phyloP scores from a whole-genome alignment of 192 early-diverging fungal species.

The Coemansia sp. region DNA sequence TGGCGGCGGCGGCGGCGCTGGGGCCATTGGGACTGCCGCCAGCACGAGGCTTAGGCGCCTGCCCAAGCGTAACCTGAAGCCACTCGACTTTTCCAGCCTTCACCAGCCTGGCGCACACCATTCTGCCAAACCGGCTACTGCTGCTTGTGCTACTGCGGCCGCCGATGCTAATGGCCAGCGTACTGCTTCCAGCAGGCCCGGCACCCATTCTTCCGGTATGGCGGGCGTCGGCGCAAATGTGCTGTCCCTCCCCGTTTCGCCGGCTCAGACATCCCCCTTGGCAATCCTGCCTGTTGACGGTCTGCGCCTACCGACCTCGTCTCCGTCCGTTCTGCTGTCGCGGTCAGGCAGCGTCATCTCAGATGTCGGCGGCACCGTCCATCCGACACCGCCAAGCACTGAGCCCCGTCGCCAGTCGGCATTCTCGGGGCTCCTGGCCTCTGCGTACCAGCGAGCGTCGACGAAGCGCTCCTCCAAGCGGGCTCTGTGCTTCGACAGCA shows the following conservation, averaged over 20 bases:
- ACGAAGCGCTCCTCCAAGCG: conserved; percentile 39
- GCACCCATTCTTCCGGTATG: conserved; percentile 27
- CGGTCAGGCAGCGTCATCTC: conserved; percentile 1
- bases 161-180: background rate
- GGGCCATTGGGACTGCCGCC: background rate
- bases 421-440: conserved; percentile 47
- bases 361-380: background rate
- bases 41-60: conserved; percentile 44
- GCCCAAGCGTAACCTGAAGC: conserved; percentile 57
- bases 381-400: conserved; percentile 47
- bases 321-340: conserved; percentile 8
- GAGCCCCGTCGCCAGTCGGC: conserved; percentile 32
- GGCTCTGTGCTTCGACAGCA: conserved; percentile 34
- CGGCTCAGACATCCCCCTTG: conserved; percentile 33
- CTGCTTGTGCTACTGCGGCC: conserved; percentile 27
- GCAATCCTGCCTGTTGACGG: conserved; percentile 8
- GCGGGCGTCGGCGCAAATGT: conserved; percentile 10
- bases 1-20: conserved; percentile 7
- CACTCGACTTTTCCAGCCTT: conserved; percentile 52
- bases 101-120: conserved; percentile 25
- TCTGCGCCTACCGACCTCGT: conserved; percentile 7
- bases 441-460: conserved; percentile 46
- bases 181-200: conserved; percentile 33
- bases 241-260: conserved; percentile 47
- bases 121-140: conserved; percentile 12